Evolutionary conservation across 2,329 filamentous ascomycete species (phyloP).

Genomic region (Trichoderma koningiopsis): DNA sequence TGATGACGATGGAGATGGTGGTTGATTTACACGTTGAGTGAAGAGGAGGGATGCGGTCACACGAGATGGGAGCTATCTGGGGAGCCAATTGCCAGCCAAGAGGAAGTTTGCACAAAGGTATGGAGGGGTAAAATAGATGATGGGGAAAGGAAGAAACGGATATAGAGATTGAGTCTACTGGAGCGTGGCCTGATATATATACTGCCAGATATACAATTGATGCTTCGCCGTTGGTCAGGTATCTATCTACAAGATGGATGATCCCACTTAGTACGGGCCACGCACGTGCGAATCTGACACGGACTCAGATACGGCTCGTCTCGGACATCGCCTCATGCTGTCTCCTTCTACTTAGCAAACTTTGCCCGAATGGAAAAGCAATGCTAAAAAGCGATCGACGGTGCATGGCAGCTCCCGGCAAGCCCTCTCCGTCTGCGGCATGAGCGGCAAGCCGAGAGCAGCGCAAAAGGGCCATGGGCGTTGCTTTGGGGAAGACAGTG

Average conservation of each 20-base stretch:
- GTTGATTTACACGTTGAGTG: neutral
- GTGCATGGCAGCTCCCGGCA: neutral
- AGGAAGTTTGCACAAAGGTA: neutral
- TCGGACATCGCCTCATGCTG: constrained; percentile 21
- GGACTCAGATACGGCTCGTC: neutral
- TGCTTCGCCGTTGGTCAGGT: neutral
- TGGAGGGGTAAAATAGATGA: neutral
- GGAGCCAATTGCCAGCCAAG: neutral
- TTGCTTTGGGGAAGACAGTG: neutral
- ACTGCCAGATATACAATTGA: neutral
- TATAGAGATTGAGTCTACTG: neutral
- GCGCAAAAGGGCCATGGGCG: neutral
- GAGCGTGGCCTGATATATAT: neutral
- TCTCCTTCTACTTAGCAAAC: neutral
- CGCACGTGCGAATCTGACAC: neutral
- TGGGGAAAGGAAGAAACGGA: neutral
- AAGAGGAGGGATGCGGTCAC: neutral
- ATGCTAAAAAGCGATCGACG: neutral
- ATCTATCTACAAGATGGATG: neutral
- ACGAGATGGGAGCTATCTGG: neutral
- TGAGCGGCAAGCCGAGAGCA: constrained; percentile 15
- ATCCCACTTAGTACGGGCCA: constrained; percentile 2
- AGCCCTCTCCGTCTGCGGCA: constrained; percentile 16
- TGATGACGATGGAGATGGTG: neutral
- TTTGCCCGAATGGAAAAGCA: neutral